Conservation (phyloP, 768 basidiomycete species). For the Mycena venus region DNA sequence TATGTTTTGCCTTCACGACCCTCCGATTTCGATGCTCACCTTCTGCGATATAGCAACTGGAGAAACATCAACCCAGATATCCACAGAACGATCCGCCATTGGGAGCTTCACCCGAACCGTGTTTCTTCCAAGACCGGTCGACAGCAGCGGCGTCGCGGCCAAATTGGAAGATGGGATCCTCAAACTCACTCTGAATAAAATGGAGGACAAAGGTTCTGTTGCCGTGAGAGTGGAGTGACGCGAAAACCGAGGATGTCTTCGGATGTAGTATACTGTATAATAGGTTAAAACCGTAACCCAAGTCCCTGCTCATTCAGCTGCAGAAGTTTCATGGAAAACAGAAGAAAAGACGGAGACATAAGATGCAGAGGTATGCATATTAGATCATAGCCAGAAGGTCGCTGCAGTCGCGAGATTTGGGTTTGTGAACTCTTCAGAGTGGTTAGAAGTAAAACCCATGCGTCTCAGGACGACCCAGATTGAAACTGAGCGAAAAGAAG, state of each 20-base stretch:
- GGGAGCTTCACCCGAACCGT: conserved; percentile 78
- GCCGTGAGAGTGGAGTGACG: conserved; percentile 59
- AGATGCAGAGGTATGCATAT: too few species aligned
- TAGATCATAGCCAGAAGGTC: too few species aligned
- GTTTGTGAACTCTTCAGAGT: background rate
- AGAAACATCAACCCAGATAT: conserved; percentile 58
- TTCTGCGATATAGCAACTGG: conserved; percentile 31
- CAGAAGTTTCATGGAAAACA: too few species aligned
- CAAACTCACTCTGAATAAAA: conserved; percentile 70
- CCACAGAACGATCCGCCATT: conserved; percentile 72
- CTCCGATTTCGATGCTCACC: background rate
- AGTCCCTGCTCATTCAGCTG: background rate
- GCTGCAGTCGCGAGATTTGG: background rate
- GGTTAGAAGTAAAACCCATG: background rate
- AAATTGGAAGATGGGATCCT: conserved; percentile 80
- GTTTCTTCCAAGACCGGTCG: conserved; percentile 76
- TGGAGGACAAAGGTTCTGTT: conserved; percentile 68
- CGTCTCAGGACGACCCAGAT: background rate
- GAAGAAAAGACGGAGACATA: too few species aligned
- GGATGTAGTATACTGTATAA: background rate
- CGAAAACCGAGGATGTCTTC: too few species aligned
- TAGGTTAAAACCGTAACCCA: background rate
- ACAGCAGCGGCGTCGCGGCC: conserved; percentile 69
- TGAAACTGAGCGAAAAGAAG: background rate
- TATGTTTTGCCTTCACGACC: conserved; percentile 32